Evolutionary conservation across 106 monocot species (phyloP), one percentile per base, ranked within the genome.

Genomic region (Acorus gramineus): DNA sequence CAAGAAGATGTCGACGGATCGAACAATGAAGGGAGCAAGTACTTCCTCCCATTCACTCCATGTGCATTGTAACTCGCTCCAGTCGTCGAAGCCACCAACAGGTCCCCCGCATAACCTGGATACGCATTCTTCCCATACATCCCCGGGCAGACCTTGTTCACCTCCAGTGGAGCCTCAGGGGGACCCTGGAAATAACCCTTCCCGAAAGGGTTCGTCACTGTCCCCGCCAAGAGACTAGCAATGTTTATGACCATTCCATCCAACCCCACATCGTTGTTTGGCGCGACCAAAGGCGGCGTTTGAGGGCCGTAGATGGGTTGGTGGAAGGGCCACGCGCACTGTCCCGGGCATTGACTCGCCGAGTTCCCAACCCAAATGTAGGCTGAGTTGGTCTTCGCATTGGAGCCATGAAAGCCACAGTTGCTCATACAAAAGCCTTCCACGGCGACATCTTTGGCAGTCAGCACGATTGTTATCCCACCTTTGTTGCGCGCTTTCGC

Each of bases 381-480:
- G 48, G 68, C 47, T 49, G 43, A 59, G 8, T n/a, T 8, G 46
- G 65, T 44, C 4, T 49, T 8, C 11, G 28, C 28, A 28, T 28
- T 28, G 28, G 83, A 57, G 3, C 62, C 60, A 51, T 78, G 78
- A 46, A 45, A 44, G 47, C 75, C 74, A 62, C 83, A 79, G 1
- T 62, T 56, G 70, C 71, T 76, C 68, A 59, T 65, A 71, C 83
- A 79, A 68, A 83, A 83, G 14, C 76, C 76, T 9, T 76, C 73
- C 2, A 84, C 84, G 46, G 63, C 59, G 10, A 84, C 84, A 63
- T 77, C 80, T 1, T 42, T 57, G 7, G 76, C 64, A 2, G 84
- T 84, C 54, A 79, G 66, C 46, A 84, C 72, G 13, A 80, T 64
- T 43, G 45, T 69, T 56, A 80, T 64, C 7, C 68, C 60, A 44